Conservation (phyloP, 805 yeast genomes). For the Starmerella davenportii region DNA sequence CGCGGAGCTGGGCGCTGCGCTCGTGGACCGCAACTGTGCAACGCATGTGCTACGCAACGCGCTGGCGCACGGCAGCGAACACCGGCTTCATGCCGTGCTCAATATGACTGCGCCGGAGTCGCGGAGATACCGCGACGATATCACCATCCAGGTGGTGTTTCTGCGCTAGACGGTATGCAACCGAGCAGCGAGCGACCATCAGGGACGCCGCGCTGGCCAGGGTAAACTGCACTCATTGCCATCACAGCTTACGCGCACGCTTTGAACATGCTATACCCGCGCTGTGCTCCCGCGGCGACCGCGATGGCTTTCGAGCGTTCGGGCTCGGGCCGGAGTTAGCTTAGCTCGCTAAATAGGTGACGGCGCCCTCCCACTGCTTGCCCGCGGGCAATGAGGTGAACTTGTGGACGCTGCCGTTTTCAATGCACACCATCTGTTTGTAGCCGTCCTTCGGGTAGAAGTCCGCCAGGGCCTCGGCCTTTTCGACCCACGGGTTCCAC, state of each 20-base stretch:
- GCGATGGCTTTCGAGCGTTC: no score
- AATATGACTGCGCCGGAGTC: constrained; percentile 85
- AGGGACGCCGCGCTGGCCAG: no score
- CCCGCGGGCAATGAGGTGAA: constrained; percentile 53
- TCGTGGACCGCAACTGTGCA: constrained; percentile 76
- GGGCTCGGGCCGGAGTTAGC: no score
- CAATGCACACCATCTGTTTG: constrained; percentile 79
- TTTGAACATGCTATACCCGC: no score
- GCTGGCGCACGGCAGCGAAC: constrained; percentile 70
- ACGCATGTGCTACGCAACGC: constrained; percentile 92
- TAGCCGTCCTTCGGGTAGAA: constrained; percentile 74
- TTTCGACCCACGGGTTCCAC: constrained; percentile 94
- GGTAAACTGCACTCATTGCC: no score
- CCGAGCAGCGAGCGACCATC: no score
- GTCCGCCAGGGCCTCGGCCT: constrained; percentile 70
- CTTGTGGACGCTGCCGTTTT: constrained; percentile 74
- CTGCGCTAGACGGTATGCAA: constrained; percentile 36
- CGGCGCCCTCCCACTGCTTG: constrained; percentile 45
- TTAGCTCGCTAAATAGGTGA: constrained; percentile 8
- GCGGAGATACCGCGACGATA: constrained; percentile 83
- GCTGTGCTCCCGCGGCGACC: no score
- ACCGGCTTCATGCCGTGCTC: constrained; percentile 72
- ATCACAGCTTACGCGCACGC: no score
- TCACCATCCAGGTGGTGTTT: constrained; percentile 89
- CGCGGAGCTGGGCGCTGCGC: constrained; percentile 13